Percentiles rank a stretch among this genome's conserved stretches.
These are phyloP conservation scores for Candida peoriensis DNA, from an alignment of 805 yeast genomes.

Conservation along the genomic window DNA sequence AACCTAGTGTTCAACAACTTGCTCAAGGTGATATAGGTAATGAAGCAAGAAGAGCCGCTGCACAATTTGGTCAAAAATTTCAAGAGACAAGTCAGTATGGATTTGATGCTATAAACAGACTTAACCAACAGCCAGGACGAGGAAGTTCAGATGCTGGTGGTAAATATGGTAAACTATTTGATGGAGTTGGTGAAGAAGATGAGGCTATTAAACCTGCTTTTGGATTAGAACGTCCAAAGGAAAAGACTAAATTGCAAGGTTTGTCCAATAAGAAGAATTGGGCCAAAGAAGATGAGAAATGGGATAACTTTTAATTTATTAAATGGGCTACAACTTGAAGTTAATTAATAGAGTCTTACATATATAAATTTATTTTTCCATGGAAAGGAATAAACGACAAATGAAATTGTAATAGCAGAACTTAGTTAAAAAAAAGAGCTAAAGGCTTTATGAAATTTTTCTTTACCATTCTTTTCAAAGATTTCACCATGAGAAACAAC, in stretches of 20 bases:
- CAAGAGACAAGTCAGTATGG: constrained; percentile 83
- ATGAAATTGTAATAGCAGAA: no score
- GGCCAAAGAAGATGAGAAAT: constrained; percentile 50
- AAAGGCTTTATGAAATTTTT: constrained; percentile 18
- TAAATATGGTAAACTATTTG: constrained; percentile 51
- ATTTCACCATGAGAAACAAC: constrained; percentile 60
- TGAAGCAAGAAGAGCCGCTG: constrained; percentile 90
- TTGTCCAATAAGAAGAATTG: constrained; percentile 36
- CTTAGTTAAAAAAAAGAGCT: constrained; percentile 10
- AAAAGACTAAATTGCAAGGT: constrained; percentile 54
- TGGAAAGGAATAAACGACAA: no score
- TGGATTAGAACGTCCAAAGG: constrained; percentile 55
- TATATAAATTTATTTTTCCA: no score
- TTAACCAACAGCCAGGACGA: constrained; percentile 24
- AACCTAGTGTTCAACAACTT: constrained; percentile 83
- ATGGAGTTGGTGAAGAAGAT: constrained; percentile 41
- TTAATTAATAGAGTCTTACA: no score
- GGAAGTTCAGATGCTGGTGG: constrained; percentile 23
- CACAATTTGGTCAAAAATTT: constrained; percentile 92
- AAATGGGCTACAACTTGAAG: no score
- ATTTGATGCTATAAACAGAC: constrained; percentile 53
- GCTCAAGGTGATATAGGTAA: constrained; percentile 71
- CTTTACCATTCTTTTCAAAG: constrained; percentile 35
- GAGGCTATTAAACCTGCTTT: constrained; percentile 57
- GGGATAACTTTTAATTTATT: constrained; percentile 67